These are phyloP conservation scores for Epipyxis sp. DNA, from an alignment of 108 stramenopile species.

Conservation along the genomic window DNA sequence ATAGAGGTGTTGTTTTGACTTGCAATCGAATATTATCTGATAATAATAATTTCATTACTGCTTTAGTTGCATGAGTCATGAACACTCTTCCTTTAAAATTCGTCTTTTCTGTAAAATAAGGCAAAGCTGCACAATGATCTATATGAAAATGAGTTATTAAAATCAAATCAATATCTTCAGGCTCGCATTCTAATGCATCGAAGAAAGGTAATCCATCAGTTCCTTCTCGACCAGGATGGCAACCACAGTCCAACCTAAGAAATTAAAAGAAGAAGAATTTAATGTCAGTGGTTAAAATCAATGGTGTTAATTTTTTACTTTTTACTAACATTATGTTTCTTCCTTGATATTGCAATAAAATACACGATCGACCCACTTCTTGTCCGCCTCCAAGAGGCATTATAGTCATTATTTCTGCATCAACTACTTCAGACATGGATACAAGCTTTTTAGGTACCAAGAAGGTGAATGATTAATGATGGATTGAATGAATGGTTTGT, in stretches of 20 bases:
- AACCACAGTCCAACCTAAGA: constrained; percentile 94
- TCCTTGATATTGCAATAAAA: constrained; percentile 69
- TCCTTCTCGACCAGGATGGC: constrained; percentile 94
- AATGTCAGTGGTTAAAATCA: constrained; percentile 35
- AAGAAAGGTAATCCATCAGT: constrained; percentile 69
- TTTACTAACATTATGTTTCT: constrained; percentile 37
- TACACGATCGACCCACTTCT: constrained; percentile 97
- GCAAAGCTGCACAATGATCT: constrained; percentile 92
- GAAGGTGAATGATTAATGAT: too few species aligned
- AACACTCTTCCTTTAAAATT: constrained; percentile 81
- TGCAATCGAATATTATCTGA: constrained; percentile 71
- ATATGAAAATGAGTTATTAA: constrained; percentile 94
- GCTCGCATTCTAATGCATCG: constrained; percentile 62
- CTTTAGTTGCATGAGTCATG: constrained; percentile 98
- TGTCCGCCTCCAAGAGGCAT: constrained; percentile 78
- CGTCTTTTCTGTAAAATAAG: constrained; percentile 96
- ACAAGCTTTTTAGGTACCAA: too few species aligned
- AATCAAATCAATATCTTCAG: constrained; percentile 76
- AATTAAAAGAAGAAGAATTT: constrained; percentile 39
- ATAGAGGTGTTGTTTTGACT: constrained; percentile 1
- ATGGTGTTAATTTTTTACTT: constrained; percentile 33
- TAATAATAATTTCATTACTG: constrained; percentile 83
- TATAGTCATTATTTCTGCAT: constrained; percentile 28
- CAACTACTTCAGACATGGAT: background rate
- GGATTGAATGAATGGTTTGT: too few species aligned